These are phyloP conservation scores for Komagataella phaffii DNA, from an alignment of 805 yeast species.

Conservation along the genomic window DNA sequence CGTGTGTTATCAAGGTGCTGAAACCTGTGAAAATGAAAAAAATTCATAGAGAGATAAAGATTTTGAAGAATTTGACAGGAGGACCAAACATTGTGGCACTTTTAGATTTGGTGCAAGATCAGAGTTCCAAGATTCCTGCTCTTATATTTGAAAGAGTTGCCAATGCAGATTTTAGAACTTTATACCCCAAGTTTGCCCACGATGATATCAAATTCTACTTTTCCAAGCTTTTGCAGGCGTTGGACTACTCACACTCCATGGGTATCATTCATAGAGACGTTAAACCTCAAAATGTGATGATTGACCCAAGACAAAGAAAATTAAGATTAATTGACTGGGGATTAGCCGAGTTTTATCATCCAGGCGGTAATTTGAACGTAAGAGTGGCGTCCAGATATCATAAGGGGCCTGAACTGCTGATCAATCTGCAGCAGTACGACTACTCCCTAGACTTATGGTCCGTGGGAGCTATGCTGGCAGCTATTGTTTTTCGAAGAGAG, in stretches of 20 bases:
- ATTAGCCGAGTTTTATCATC: conserved; percentile 85
- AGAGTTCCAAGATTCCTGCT: conserved; percentile 73
- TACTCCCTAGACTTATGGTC: conserved; percentile 92
- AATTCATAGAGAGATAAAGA: conserved; percentile 80
- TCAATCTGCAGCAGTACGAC: conserved; percentile 79
- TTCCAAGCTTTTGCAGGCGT: conserved; percentile 66
- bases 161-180: conserved; percentile 68
- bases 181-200: conserved; percentile 69
- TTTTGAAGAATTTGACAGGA: conserved; percentile 70
- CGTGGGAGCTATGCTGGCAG: conserved; percentile 84
- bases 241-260: conserved; percentile 86
- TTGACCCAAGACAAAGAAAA: conserved; percentile 61
- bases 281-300: conserved; percentile 93
- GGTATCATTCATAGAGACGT: conserved; percentile 95
- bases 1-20: conserved; percentile 76
- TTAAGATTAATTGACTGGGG: conserved; percentile 92
- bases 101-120: conserved; percentile 72
- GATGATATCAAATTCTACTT: conserved; percentile 73
- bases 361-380: conserved; percentile 81
- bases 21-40: conserved; percentile 91
- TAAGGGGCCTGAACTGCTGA: conserved; percentile 86
- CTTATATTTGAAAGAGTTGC: conserved; percentile 74
- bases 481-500: conserved; percentile 80
- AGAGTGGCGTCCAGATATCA: conserved; percentile 88
- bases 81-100: conserved; percentile 74